Conservation (phyloP, 306 rosid genomes). For the Betula pendula region DNA sequence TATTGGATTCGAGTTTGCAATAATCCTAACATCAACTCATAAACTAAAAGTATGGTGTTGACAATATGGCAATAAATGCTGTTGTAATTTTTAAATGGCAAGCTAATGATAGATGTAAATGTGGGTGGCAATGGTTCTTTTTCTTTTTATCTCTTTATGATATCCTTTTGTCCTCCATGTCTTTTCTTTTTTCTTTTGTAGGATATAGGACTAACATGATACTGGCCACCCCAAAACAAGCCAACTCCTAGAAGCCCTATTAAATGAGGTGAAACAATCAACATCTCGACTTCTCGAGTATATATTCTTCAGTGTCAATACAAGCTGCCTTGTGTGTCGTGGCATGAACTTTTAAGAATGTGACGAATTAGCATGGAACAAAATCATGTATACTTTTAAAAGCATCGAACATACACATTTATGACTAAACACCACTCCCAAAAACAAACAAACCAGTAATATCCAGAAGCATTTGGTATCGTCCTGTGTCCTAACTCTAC, state of each 20-base stretch:
- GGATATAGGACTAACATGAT: background rate
- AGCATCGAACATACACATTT: background rate
- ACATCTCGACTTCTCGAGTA: background rate
- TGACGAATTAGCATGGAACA: background rate
- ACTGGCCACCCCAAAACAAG: too few species aligned
- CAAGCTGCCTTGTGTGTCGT: background rate
- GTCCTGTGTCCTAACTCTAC: conserved; percentile 23
- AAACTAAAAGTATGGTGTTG: conserved; percentile 26
- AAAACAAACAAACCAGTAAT: background rate
- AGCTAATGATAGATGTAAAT: background rate
- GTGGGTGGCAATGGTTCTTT: background rate
- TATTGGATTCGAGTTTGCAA: conserved; percentile 13
- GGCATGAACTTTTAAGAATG: background rate
- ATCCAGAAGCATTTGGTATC: conserved; percentile 27
- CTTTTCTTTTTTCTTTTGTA: background rate
- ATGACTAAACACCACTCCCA: conserved; percentile 14
- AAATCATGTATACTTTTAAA: conserved; percentile 29
- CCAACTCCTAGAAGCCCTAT: too few species aligned
- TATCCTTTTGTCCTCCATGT: background rate
- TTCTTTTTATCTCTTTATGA: background rate
- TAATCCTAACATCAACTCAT: conserved; percentile 29
- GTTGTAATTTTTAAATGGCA: background rate
- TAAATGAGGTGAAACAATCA: background rate
- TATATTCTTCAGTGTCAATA: background rate
- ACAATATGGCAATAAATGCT: conserved; percentile 26